Evolutionary conservation across 441 rosid species (phyloP), one percentile per base, ranked within the genome.

Genomic region (Kokia cookei): DNA sequence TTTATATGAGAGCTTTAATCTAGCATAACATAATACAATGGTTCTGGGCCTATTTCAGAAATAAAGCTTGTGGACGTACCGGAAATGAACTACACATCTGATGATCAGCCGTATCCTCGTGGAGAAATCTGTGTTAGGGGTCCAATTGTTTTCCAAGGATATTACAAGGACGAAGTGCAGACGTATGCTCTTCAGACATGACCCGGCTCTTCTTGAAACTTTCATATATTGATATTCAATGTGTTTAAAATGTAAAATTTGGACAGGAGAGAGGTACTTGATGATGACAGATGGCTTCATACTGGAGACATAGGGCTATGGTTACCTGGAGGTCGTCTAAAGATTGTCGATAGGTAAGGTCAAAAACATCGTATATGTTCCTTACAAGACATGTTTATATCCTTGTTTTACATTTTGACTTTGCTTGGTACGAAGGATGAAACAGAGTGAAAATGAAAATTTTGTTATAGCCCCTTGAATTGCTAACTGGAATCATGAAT

Each of bases 71-170:
- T 87, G 82, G 97, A 96, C 72, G 99, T 96, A 76, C 93, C 93
- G 37, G 98, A 96, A 80, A 96, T 93, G 99, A 91, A 90, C 84
- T 96, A 96, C 81, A 93, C 93, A 75, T 90, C 98, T 47, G 92
- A 86, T 8, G 97, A 96, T 87, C 78, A 82, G 68, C 99, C 99
- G 12, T 77, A 89, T 86, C 96, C 97, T 70, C 98, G 98, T 7
- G 99, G 99, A 9, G 98, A 96, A 84, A 96, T 96, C 84, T 96
- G 99, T 82, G 90, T 93, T 37, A 91, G 99, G 81, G 99, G 99
- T 75, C 98, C 98, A 73, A 87, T 71, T 65, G 76, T 96, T 73
- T 96, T 96, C 79, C 83, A 42, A 79, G 98, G 99, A 75, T 93
- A 96, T 82, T 83, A 84, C 80, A 96, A 93, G 88, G 98, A 96